Evolutionary conservation across 2,329 filamentous ascomycete genomes (phyloP), one percentile per base, ranked within the genome.

Genomic region (Trichoderma sp.): DNA sequence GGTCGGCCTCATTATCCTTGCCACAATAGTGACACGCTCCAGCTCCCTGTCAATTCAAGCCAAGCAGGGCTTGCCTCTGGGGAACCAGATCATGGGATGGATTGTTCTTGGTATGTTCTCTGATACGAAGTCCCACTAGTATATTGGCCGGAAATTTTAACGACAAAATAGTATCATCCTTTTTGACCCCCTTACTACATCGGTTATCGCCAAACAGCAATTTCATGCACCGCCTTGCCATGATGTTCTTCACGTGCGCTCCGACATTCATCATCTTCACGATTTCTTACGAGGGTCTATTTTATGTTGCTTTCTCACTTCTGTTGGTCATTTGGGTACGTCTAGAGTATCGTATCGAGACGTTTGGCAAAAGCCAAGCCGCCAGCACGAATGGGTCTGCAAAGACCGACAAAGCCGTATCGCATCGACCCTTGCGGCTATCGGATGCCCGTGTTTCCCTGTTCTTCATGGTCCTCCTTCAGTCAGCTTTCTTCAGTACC

Each of bases 401-500:
- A 36, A 71, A 67, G 60, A 32, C 73, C n/a, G 43, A 66, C 24
- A 72, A 74, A 69, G 51, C 74, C 77, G 1, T 34, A 75, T 75
- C 65, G 56, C 86, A 84, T 83, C 91, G 95, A 56, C 86, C 92
- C 0, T 86, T 98, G 63, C 90, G 87, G 2, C 86, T 98, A 6
- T 88, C 92, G n/a, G 96, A 99, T 80, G 90, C 92, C 4, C 92
- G 97, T 47, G 92, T 97, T 43, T 92, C 94, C 1, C 88, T 99
- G 7, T 98, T 98, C 85, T 98, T 98, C 86, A 92, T 99, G 81
- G 94, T 94, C 76, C 88, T 99, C 51, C 87, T 99, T 6, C 96
- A 99, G 82, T 95, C 95, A 3, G 96, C 92, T 66, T 99, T 99
- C 82, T 99, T 98, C 87, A 93, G 91, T 83, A 98, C 95, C 0